Conservation (phyloP, 441 rosid genomes). For the Adansonia gregorii region DNA sequence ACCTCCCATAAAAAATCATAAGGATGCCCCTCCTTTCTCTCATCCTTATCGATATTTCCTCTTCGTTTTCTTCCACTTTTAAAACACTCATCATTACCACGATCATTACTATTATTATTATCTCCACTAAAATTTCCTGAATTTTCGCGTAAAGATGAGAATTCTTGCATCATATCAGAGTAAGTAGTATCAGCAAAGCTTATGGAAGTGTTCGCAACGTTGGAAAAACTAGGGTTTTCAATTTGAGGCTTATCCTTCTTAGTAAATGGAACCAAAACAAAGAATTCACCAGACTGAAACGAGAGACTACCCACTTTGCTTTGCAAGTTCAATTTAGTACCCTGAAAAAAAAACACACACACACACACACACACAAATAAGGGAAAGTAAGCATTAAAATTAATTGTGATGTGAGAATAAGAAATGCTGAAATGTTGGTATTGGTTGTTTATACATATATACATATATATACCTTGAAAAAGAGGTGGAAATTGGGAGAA, state of each 20-base stretch:
- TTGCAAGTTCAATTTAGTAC: constrained; percentile 58
- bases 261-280: constrained; percentile 67
- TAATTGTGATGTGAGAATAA: constrained; percentile 8
- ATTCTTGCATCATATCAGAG: constrained; percentile 61
- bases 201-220: constrained; percentile 34
- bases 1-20: constrained; percentile 54
- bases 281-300: constrained; percentile 53
- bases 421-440: neutral
- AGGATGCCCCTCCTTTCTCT: constrained; percentile 37
- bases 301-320: constrained; percentile 42
- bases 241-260: constrained; percentile 59
- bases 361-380: neutral
- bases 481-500: constrained; percentile 76
- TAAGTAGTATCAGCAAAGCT: constrained; percentile 60
- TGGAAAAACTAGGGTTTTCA: constrained; percentile 41
- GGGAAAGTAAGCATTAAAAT: neutral
- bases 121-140: constrained; percentile 30
- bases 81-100: constrained; percentile 26
- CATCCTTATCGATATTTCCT: constrained; percentile 14
- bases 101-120: constrained; percentile 25
- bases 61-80: constrained; percentile 43
- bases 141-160: constrained; percentile 42
- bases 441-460: neutral
- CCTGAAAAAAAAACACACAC: constrained; percentile 47
- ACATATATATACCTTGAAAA: constrained; percentile 55